A percentile compares a stretch with the other conserved stretches of the same genome.
Evolutionary conservation across 176 grass and related monocot species (phyloP).

Genomic region (Triticum dicoccoides): DNA sequence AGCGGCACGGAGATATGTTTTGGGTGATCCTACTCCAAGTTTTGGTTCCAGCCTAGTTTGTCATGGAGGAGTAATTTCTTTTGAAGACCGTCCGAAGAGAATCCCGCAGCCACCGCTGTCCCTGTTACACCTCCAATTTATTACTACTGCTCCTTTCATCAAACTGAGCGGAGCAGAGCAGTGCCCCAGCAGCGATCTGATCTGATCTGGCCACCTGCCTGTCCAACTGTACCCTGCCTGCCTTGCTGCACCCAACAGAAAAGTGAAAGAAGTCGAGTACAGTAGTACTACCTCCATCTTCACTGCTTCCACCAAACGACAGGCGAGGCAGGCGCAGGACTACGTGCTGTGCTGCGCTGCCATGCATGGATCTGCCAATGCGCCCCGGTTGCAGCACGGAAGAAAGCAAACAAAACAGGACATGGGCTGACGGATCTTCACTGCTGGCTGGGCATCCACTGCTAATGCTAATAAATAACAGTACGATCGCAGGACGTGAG

Average conservation of each 20-base stretch:
- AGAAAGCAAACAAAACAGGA: neutral
- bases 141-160: neutral
- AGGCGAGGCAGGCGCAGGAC: neutral
- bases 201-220: neutral
- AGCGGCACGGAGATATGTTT: too few relatives aligned
- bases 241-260: neutral
- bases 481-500: neutral
- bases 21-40: too few relatives aligned
- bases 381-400: neutral
- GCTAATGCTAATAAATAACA: neutral
- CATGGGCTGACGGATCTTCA: neutral
- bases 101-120: neutral
- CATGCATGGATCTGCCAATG: constrained; percentile 4
- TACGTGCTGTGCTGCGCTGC: neutral
- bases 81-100: too few relatives aligned
- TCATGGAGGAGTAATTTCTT: too few relatives aligned
- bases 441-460: neutral
- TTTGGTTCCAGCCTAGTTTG: too few relatives aligned
- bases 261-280: neutral
- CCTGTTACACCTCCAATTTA: neutral
- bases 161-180: neutral
- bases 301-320: constrained; percentile 4
- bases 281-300: neutral
- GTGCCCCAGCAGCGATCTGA: neutral
- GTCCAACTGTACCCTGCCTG: neutral